Base-by-base conservation (phyloP, 768 basidiomycete genomes). In the Melanogaster broomeanus region DNA sequence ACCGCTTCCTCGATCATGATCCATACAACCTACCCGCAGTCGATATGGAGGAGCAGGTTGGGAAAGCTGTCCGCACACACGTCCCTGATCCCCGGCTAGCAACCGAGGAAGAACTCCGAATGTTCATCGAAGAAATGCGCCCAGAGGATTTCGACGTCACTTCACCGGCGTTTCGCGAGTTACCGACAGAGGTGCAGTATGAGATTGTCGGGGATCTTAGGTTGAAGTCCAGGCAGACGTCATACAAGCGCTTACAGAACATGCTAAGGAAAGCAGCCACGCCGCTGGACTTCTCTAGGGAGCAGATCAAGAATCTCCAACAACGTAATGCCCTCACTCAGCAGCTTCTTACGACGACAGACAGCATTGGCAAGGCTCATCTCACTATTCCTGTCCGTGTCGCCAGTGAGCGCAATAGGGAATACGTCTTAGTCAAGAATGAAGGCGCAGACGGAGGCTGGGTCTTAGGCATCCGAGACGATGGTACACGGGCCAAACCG, bases 171-270 rank as follows among this genome's bases (percentile, higher is more conserved):
- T 99, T 99, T 66, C 82, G 87, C 21, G 90, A 92, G 55, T 81
- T 98, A 3, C 95, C 97, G 3, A 96, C 93, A 0, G 95, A 98
- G 67, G 84, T 97, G 19, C 93, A 99, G 61, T 99, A 98, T 70
- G 97, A 99, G 73, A 96, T 99, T 58, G 86, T 98, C 30, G 95
- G 96, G 47, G 97, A 99, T 73, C 76, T 98, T 42, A 84, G 97
- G 3, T 77, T 97, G 50, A 94, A 93, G 69, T 98, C 95, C 1
- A 82, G 97, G 3, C 95, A 98, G 70, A 95, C 92, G 12, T 96
- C 93, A 9, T 88, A 95, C 72, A 85, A 84, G 28, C 89, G 97
- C 4, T 73, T 98, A 40, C 89, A 97, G 62, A 86, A 87, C 49
- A 99, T 99, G 97, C 75, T 96, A 18, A 77, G 75, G 48, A 81